These are phyloP conservation scores for Spergularia marina DNA, from an alignment of 148 eudicot species.

Conservation along the genomic window DNA sequence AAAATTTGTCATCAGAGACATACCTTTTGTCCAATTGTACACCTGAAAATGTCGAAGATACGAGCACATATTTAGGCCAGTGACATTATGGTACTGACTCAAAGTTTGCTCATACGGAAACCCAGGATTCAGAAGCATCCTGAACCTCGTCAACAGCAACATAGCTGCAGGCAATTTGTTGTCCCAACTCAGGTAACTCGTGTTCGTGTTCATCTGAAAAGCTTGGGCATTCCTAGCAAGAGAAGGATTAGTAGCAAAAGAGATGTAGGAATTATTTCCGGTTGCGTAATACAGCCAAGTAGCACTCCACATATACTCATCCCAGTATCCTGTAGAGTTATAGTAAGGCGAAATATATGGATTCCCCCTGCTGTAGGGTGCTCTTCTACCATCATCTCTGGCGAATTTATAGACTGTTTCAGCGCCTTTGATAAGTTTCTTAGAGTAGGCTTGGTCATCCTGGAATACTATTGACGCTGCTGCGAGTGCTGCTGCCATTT, in stretches of 20 bases:
- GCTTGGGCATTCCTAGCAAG: slow-evolving; percentile 49
- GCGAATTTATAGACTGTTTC: slow-evolving; percentile 52
- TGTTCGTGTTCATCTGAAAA: slow-evolving; percentile 36
- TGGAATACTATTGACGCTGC: slow-evolving; percentile 75
- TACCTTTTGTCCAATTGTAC: slow-evolving; percentile 69
- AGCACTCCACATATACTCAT: slow-evolving; percentile 79
- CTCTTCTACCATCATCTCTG: slow-evolving; percentile 34
- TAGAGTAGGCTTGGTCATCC: slow-evolving; percentile 42
- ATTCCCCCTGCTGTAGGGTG: slow-evolving; percentile 41
- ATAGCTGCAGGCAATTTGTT: slow-evolving; percentile 70
- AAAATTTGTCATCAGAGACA: background rate
- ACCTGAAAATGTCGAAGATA: slow-evolving; percentile 46
- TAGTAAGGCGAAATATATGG: slow-evolving; percentile 44
- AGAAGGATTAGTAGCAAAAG: slow-evolving; percentile 53
- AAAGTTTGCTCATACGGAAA: slow-evolving; percentile 68
- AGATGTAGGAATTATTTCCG: slow-evolving; percentile 46
- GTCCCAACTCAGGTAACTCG: slow-evolving; percentile 75
- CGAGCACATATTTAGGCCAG: slow-evolving; percentile 73
- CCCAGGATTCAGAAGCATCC: slow-evolving; percentile 73
- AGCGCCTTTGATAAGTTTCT: slow-evolving; percentile 54
- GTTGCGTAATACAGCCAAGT: slow-evolving; percentile 86
- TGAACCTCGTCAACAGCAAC: slow-evolving; percentile 60
- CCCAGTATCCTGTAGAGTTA: slow-evolving; percentile 64
- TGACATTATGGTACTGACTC: slow-evolving; percentile 50
- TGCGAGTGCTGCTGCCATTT: slow-evolving; percentile 82